phyloP scores from a whole-genome alignment of 2,329 filamentous ascomycete genomes.

The Orbilia quercus region DNA sequence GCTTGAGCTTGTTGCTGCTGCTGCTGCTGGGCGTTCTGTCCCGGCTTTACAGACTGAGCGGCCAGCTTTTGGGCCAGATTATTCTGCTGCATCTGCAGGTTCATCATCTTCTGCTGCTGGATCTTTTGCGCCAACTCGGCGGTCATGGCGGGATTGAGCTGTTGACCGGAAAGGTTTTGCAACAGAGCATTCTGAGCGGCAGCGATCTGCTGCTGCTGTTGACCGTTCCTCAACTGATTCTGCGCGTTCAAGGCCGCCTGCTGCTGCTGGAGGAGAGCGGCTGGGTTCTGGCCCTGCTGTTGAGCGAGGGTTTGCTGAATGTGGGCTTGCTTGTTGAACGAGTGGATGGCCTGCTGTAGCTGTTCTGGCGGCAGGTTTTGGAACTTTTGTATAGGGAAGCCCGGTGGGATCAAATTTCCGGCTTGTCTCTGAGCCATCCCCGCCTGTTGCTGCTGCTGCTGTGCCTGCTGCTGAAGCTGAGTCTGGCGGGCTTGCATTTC shows the following conservation, averaged over 20 bases:
- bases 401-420: conserved; percentile 33
- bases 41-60: conserved; percentile 13
- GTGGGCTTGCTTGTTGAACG: conserved; percentile 32
- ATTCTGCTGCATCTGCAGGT: conserved; percentile 19
- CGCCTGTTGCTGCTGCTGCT: conserved; percentile 18
- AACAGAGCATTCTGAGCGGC: conserved; percentile 44
- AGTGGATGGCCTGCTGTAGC: conserved; percentile 39
- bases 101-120: conserved; percentile 28
- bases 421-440: conserved; percentile 10
- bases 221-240: conserved; percentile 19
- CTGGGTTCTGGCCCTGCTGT: conserved; percentile 33
- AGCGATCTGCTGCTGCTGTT: conserved; percentile 34
- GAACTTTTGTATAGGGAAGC: conserved; percentile 47
- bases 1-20: too few species aligned
- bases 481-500: conserved; percentile 36
- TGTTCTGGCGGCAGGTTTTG: conserved; percentile 39
- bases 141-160: conserved; percentile 5
- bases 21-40: conserved; percentile 1
- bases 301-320: background rate
- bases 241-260: conserved; percentile 38
- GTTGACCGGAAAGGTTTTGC: conserved; percentile 26
- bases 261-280: conserved; percentile 37
- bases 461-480: conserved; percentile 13
- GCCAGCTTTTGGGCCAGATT: conserved; percentile 15
- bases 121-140: conserved; percentile 37